Evolutionary conservation across 139 green algal species (phyloP).

Genomic region (Desmodesmus armatus): DNA sequence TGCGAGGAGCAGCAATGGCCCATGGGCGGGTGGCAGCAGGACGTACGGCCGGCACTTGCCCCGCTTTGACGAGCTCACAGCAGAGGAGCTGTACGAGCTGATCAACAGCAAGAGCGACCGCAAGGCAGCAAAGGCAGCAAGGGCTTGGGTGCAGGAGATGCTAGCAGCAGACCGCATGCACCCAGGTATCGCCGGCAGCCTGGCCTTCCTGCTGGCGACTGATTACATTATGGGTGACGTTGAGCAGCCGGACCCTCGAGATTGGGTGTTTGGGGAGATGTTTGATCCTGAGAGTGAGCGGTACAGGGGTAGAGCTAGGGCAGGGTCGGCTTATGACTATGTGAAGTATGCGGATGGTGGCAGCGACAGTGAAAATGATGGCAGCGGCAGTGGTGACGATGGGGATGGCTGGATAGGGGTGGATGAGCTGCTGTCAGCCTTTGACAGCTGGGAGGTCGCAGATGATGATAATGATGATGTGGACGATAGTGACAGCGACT

Average conservation of each 20-base stretch:
- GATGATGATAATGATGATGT: constrained; percentile 6
- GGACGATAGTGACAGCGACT: background rate
- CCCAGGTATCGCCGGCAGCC: too few relatives aligned
- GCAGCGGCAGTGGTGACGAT: background rate
- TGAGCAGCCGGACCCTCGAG: too few relatives aligned
- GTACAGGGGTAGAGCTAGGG: background rate
- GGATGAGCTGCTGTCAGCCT: background rate
- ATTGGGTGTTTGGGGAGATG: too few relatives aligned
- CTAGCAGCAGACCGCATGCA: too few relatives aligned
- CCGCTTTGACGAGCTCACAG: constrained; percentile 25
- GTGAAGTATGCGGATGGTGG: constrained; percentile 3
- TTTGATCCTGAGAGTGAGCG: too few relatives aligned
- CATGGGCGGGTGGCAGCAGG: background rate
- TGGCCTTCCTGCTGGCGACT: too few relatives aligned
- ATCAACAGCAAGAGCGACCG: background rate
- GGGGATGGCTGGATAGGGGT: background rate
- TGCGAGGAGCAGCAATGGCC: background rate
- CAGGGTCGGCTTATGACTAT: constrained; percentile 15
- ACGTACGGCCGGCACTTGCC: constrained; percentile 9
- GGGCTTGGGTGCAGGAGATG: too few relatives aligned
- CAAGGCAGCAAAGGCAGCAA: background rate
- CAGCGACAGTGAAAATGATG: background rate
- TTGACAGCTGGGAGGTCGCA: background rate
- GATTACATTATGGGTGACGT: too few relatives aligned
- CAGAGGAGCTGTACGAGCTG: background rate